phyloP scores from a whole-genome alignment of 306 rosid genomes.

The Cicer yamashitae region DNA sequence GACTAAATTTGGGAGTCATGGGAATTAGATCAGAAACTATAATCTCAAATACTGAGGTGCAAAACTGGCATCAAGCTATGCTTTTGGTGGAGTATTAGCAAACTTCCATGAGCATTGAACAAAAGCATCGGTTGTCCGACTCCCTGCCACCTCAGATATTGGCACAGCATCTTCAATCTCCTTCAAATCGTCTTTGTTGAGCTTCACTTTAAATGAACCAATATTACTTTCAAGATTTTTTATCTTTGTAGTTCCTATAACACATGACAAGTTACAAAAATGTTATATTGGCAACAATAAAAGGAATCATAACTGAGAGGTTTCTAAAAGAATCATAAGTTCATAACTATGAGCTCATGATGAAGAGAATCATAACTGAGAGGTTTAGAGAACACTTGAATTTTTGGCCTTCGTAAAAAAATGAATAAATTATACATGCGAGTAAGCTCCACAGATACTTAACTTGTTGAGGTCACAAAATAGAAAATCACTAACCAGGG shows the following conservation, averaged over 20 bases:
- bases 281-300: neutral
- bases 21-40: neutral
- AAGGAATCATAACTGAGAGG: neutral
- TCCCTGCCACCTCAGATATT: constrained; percentile 53
- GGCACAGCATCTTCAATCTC: constrained; percentile 60
- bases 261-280: constrained; percentile 20
- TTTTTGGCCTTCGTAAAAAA: neutral
- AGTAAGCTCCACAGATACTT: neutral
- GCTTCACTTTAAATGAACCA: constrained; percentile 57
- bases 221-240: constrained; percentile 65
- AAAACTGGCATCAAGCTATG: constrained; percentile 13
- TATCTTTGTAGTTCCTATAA: constrained; percentile 69
- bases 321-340: neutral
- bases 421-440: neutral
- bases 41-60: constrained; percentile 18
- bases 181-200: constrained; percentile 51
- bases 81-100: constrained; percentile 56
- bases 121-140: constrained; percentile 47
- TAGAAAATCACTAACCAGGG: constrained; percentile 59
- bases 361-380: too few species aligned
- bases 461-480: neutral
- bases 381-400: neutral
- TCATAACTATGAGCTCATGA: neutral
- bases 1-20: neutral
- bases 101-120: constrained; percentile 65